These are phyloP conservation scores for Tuctoria greenei DNA, from an alignment of 176 grass and related monocot species.

Conservation along the genomic window DNA sequence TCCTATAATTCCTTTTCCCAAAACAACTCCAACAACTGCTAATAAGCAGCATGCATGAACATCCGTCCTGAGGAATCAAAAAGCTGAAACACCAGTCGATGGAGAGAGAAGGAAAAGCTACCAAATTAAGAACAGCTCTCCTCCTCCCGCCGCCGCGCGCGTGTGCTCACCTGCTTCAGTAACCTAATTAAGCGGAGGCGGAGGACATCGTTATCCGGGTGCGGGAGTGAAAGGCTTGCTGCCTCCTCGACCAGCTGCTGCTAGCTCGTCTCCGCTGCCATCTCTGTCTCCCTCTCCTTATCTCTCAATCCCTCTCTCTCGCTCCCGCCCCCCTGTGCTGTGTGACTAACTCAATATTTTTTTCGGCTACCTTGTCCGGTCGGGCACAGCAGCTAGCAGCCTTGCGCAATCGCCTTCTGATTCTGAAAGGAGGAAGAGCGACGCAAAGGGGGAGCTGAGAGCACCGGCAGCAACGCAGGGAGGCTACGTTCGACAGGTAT, in stretches of 20 bases:
- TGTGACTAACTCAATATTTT: slow-evolving; percentile 61
- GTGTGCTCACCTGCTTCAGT: slow-evolving; percentile 37
- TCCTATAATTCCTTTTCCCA: background rate
- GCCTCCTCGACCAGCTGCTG: slow-evolving; percentile 23
- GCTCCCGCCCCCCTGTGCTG: slow-evolving; percentile 38
- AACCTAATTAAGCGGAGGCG: slow-evolving; percentile 59
- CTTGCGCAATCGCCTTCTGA: slow-evolving; percentile 97
- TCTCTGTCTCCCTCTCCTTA: slow-evolving; percentile 43
- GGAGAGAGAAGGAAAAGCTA: background rate
- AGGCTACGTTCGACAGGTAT: slow-evolving; percentile 40
- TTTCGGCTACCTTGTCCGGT: slow-evolving; percentile 45
- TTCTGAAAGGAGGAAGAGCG: slow-evolving; percentile 71
- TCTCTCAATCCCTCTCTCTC: slow-evolving; percentile 34
- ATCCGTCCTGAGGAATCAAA: background rate
- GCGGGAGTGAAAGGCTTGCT: slow-evolving; percentile 56
- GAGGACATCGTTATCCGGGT: slow-evolving; percentile 84
- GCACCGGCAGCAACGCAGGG: background rate
- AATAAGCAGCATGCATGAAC: background rate
- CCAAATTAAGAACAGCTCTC: background rate
- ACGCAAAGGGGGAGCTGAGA: slow-evolving; percentile 30
- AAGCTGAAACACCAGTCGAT: background rate
- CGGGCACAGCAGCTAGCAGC: slow-evolving; percentile 34
- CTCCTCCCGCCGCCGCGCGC: no score
- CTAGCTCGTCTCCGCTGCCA: slow-evolving; percentile 41
- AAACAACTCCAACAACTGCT: background rate